These are phyloP conservation scores for Pyronema domesticum DNA, from an alignment of 495 filamentous ascomycete species.

Conservation along the genomic window DNA sequence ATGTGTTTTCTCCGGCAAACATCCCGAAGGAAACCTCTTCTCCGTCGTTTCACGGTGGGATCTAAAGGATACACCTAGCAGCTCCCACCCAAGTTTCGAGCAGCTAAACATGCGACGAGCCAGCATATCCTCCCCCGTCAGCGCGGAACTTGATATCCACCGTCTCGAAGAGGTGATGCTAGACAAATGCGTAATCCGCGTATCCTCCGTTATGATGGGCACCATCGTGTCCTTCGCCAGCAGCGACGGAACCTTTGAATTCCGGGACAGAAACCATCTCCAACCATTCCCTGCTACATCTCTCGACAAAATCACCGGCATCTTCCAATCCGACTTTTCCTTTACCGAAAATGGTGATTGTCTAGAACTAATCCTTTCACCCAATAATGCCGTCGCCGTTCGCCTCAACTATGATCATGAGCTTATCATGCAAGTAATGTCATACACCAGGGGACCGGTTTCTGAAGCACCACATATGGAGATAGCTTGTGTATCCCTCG, in stretches of 20 bases:
- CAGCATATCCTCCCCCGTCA: slow-evolving; percentile 12
- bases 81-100: slow-evolving; percentile 22
- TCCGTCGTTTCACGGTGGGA: slow-evolving; percentile 21
- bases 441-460: slow-evolving; percentile 11
- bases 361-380: slow-evolving; percentile 20
- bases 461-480: slow-evolving; percentile 14
- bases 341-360: slow-evolving; percentile 17
- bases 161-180: slow-evolving; percentile 22
- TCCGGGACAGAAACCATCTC: slow-evolving; percentile 13
- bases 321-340: slow-evolving; percentile 22
- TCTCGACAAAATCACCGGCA: slow-evolving; percentile 12
- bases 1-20: slow-evolving; percentile 18
- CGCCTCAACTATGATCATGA: slow-evolving; percentile 13
- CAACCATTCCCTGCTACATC: not conserved
- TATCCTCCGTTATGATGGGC: slow-evolving; percentile 19
- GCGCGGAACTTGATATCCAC: slow-evolving; percentile 10
- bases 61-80: slow-evolving; percentile 13
- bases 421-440: slow-evolving; percentile 16
- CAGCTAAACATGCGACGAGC: slow-evolving; percentile 18
- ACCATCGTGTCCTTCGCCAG: slow-evolving; percentile 19
- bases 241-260: slow-evolving; percentile 21
- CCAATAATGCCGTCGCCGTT: slow-evolving; percentile 22
- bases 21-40: slow-evolving; percentile 9
- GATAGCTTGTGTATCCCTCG: slow-evolving; percentile 19
- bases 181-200: slow-evolving; percentile 17